Conservation (phyloP, 1,284 basidiomycete genomes). For the Sporisorium iseilematis-ciliati region DNA sequence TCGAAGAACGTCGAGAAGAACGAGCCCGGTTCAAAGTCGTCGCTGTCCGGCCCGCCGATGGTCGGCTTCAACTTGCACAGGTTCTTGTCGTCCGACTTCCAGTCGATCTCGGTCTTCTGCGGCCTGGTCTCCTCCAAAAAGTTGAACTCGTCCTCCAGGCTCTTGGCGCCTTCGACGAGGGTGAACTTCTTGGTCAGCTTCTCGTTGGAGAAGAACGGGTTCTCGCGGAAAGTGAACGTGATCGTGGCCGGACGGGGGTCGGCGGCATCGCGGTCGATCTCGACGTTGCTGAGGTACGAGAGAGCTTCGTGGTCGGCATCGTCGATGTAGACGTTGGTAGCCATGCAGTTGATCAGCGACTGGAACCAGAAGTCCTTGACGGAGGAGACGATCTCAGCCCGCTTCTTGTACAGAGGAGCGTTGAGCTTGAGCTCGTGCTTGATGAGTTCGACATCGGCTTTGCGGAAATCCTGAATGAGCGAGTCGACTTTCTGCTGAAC, state of each 20-base stretch:
- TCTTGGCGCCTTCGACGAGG: conserved; percentile 54
- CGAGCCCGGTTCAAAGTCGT: conserved; percentile 78
- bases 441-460: conserved; percentile 58
- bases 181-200: conserved; percentile 65
- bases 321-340: conserved; percentile 66
- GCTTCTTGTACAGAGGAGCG: conserved; percentile 63
- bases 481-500: conserved; percentile 51
- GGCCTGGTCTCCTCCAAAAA: conserved; percentile 64
- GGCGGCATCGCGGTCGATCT: conserved; percentile 55
- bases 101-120: conserved; percentile 75
- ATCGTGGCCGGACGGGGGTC: conserved; percentile 65
- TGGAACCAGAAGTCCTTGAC: conserved; percentile 66
- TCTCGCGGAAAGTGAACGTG: conserved; percentile 63
- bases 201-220: conserved; percentile 59
- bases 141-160: conserved; percentile 62
- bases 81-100: conserved; percentile 83
- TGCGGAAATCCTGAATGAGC: conserved; percentile 56
- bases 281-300: conserved; percentile 57
- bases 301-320: conserved; percentile 65
- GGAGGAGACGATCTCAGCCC: conserved; percentile 56
- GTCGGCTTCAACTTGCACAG: conserved; percentile 82
- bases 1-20: conserved; percentile 89
- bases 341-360: conserved; percentile 65
- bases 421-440: conserved; percentile 62
- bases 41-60: conserved; percentile 67